Percentiles rank a stretch among this genome's conserved stretches.
These are phyloP conservation scores for Saccharomycopsis fodiens DNA, from an alignment of 805 yeast species.

Conservation along the genomic window DNA sequence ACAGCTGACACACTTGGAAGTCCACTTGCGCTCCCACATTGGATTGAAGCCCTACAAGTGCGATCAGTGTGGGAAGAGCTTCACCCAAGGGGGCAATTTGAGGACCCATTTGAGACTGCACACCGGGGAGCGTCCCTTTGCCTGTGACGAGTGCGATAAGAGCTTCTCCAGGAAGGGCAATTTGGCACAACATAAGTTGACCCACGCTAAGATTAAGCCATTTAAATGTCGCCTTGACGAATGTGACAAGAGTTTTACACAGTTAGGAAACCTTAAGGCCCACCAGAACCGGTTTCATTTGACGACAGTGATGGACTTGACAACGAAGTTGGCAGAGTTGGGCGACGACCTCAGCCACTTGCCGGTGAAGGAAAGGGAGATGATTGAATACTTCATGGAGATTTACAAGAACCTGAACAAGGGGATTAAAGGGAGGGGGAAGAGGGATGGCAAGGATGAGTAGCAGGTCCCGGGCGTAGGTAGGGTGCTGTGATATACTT, in stretches of 20 bases:
- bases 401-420: constrained; percentile 83
- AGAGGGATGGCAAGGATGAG: constrained; percentile 24
- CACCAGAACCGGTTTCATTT: constrained; percentile 89
- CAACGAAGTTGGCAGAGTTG: constrained; percentile 57
- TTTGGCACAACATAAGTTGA: constrained; percentile 76
- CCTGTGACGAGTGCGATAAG: constrained; percentile 69
- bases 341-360: constrained; percentile 40
- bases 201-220: constrained; percentile 76
- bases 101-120: constrained; percentile 80
- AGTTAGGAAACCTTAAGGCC: constrained; percentile 85
- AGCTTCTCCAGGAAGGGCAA: constrained; percentile 87
- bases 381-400: constrained; percentile 70
- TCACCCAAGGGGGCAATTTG: constrained; percentile 86
- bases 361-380: constrained; percentile 57
- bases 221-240: constrained; percentile 71
- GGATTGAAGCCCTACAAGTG: constrained; percentile 83
- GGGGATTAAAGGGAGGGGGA: constrained; percentile 91
- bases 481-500: not conserved
- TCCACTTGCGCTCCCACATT: constrained; percentile 80
- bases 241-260: constrained; percentile 82
- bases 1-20: constrained; percentile 88
- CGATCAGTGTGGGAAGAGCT: constrained; percentile 67
- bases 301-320: constrained; percentile 58
- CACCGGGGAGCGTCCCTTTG: constrained; percentile 88
- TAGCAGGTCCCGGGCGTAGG: too few species aligned